Base-by-base conservation (phyloP, 129 eudicot genomes). In the Arctium minus region DNA sequence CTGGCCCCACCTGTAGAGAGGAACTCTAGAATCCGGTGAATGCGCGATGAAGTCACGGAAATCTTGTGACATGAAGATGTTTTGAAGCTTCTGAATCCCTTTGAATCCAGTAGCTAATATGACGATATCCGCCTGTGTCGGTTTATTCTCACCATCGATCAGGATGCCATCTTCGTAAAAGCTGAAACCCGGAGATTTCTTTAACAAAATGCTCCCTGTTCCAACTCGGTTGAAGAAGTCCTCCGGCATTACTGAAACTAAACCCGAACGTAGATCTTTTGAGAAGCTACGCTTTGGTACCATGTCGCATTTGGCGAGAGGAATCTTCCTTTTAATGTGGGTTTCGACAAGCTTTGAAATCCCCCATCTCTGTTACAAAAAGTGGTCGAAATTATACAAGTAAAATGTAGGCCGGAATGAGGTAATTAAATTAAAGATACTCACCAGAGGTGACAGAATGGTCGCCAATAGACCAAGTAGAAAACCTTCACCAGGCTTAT, bases 21-120 rank as follows among this genome's bases (percentile, higher is more conserved):
- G 87, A 78, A 87, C 76, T 35, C 81, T 71, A 13, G 82, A 79
- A 33, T 82, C 81, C 0, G 89, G 85, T 46, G 93, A 82, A 36
- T 76, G 88, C 0, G 75, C 30, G 7, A 94, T 88, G 86, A 1
- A 62, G 27, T 92, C 32, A 31, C 86, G 85, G 11, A 86, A 88
- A 10, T 67, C 76, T 79, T 90, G 80, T 1, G 93, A 90, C 3
- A 50, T 46, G 44, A 94, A 94, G 7, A 94, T 75, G 39, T 85
- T 73, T 79, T 80, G 80, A 81, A 94, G 92, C 86, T 94, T 94
- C 22, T 87, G 85, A 62, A 73, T 81, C 67, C 93, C 94, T 68
- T 50, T 92, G 74, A 85, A 94, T 44, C 97, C 98, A 5, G 98
- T 94, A 15, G 94, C 93, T 40, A 94, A 56, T 69, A 94, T 88